Conservation (phyloP, 805 yeast species). For the Lachancea mirantina region DNA sequence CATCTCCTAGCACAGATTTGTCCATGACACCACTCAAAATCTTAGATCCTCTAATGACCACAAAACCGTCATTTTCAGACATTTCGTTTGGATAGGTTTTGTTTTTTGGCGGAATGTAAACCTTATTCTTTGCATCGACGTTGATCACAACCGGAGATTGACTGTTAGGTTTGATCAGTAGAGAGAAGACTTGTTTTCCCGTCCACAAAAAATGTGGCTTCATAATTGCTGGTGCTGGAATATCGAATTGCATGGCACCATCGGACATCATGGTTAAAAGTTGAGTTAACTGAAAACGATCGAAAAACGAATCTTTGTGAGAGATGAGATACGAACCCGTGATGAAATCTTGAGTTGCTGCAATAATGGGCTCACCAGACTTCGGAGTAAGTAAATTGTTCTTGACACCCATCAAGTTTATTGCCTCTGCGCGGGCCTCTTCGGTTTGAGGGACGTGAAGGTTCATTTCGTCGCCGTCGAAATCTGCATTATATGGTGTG, state of each 20-base stretch:
- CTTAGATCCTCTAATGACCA: slow-evolving; percentile 81
- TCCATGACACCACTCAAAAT: slow-evolving; percentile 94
- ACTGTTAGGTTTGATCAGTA: slow-evolving; percentile 77
- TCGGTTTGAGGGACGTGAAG: slow-evolving; percentile 98
- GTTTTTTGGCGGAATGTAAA: slow-evolving; percentile 66
- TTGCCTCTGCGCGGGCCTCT: slow-evolving; percentile 98
- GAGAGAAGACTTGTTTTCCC: slow-evolving; percentile 89
- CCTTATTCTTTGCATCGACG: slow-evolving; percentile 90
- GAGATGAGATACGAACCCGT: slow-evolving; percentile 92
- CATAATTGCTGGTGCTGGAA: slow-evolving; percentile 91
- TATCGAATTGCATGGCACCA: slow-evolving; percentile 76
- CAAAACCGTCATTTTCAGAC: slow-evolving; percentile 97
- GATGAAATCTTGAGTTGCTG: slow-evolving; percentile 98
- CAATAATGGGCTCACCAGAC: slow-evolving; percentile 98
- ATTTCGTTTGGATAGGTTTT: slow-evolving; percentile 75
- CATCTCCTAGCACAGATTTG: slow-evolving; percentile 92
- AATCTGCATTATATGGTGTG: slow-evolving; percentile 98
- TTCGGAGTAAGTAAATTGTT: slow-evolving; percentile 91
- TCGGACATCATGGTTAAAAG: slow-evolving; percentile 93
- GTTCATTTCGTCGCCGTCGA: slow-evolving; percentile 99
- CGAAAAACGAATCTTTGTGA: slow-evolving; percentile 88
- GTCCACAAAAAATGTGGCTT: slow-evolving; percentile 93
- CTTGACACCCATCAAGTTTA: slow-evolving; percentile 95
- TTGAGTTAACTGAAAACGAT: slow-evolving; percentile 77
- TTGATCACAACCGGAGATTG: slow-evolving; percentile 76